These are phyloP conservation scores for Calocera viscosa DNA, from an alignment of 768 basidiomycete genomes.

Conservation along the genomic window DNA sequence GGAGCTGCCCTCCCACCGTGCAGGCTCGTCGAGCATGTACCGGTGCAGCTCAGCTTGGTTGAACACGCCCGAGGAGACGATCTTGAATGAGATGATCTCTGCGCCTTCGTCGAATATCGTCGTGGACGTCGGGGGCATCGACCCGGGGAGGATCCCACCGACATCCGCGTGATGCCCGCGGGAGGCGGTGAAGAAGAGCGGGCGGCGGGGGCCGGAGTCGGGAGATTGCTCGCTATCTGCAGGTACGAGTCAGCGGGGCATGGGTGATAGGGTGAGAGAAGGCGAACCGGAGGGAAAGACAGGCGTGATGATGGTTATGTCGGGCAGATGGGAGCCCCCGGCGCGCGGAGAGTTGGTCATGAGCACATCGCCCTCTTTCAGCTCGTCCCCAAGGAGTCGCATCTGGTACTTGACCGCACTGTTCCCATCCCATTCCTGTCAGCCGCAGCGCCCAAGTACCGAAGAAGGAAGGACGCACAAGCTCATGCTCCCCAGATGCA, in stretches of 20 bases:
- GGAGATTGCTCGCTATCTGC: conserved; percentile 10
- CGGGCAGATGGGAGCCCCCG: conserved; percentile 75
- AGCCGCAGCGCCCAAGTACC: background rate
- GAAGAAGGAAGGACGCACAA: conserved; percentile 46
- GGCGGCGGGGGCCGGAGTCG: conserved; percentile 30
- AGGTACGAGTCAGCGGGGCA: background rate
- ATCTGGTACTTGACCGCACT: conserved; percentile 84
- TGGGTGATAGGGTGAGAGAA: background rate
- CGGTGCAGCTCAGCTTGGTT: conserved; percentile 61
- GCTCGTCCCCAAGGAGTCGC: conserved; percentile 51
- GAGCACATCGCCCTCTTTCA: conserved; percentile 84
- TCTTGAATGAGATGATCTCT: conserved; percentile 79
- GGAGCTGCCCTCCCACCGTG: conserved; percentile 69
- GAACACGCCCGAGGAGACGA: conserved; percentile 72
- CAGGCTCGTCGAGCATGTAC: conserved; percentile 72
- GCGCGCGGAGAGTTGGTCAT: conserved; percentile 86
- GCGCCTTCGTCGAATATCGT: conserved; percentile 92
- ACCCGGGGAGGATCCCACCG: conserved; percentile 82
- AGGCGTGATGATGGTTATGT: conserved; percentile 88
- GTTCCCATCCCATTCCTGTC: conserved; percentile 1
- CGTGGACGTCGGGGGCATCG: conserved; percentile 88
- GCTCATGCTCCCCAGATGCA: conserved; percentile 47
- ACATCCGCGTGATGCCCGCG: conserved; percentile 92
- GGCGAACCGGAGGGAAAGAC: conserved; percentile 43
- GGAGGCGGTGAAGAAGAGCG: conserved; percentile 88